These are phyloP conservation scores for Penicillium bialowiezense DNA, from an alignment of 495 filamentous ascomycete species.

Conservation along the genomic window DNA sequence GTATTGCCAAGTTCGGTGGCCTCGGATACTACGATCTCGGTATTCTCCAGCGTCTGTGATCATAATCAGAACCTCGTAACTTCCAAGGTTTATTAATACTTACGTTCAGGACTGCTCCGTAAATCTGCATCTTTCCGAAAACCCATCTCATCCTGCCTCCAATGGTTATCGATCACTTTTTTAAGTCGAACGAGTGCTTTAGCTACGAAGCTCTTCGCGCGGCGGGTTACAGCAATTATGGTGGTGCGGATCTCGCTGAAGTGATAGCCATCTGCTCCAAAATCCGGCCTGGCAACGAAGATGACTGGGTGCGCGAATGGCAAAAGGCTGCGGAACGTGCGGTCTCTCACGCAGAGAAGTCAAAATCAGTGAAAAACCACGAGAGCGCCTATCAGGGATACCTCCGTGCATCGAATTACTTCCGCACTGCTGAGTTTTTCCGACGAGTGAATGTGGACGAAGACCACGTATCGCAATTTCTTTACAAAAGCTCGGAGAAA, in stretches of 20 bases:
- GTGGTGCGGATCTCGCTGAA: slow-evolving; percentile 35
- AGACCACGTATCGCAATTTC: slow-evolving; percentile 4
- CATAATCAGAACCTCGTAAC: too few species aligned
- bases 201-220: slow-evolving; percentile 32
- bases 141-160: neutral
- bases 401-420: slow-evolving; percentile 38
- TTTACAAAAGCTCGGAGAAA: slow-evolving; percentile 3
- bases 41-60: too few species aligned
- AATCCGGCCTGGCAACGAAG: slow-evolving; percentile 34
- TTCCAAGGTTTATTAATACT: too few species aligned
- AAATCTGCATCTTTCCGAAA: too few species aligned
- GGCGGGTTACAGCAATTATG: slow-evolving; percentile 22
- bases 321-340: slow-evolving; percentile 26
- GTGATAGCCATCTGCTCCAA: slow-evolving; percentile 31
- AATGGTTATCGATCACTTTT: slow-evolving; percentile 11
- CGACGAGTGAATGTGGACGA: slow-evolving; percentile 32
- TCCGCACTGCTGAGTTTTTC: slow-evolving; percentile 39
- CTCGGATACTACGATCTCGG: too few species aligned
- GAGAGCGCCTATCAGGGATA: slow-evolving; percentile 31
- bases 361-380: slow-evolving; percentile 6
- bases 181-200: slow-evolving; percentile 26
- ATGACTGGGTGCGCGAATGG: slow-evolving; percentile 31
- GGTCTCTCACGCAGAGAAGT: neutral
- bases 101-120: too few species aligned
- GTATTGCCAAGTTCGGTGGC: too few species aligned